These are phyloP conservation scores for Ogataea angusta DNA, from an alignment of 805 yeast species.

Conservation along the genomic window DNA sequence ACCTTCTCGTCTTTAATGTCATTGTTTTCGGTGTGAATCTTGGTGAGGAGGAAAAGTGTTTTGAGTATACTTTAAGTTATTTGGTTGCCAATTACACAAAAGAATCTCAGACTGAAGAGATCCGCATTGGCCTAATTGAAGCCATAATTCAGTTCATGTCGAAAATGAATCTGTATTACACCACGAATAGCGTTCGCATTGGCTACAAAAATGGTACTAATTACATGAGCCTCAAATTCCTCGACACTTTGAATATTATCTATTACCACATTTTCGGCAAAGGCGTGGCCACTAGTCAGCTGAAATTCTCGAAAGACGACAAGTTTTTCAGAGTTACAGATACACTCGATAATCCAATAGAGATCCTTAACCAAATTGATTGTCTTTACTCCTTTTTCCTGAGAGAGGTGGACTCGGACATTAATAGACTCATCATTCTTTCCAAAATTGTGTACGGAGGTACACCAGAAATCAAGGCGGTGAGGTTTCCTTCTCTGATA, in stretches of 20 bases:
- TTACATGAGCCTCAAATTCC: slow-evolving; percentile 30
- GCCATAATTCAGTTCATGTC: slow-evolving; percentile 30
- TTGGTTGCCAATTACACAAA: slow-evolving; percentile 23
- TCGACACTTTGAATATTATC: slow-evolving; percentile 25
- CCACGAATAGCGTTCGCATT: slow-evolving; percentile 27
- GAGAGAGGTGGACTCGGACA: slow-evolving; percentile 33
- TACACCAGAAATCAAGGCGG: slow-evolving; percentile 9
- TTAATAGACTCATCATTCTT: slow-evolving; percentile 32
- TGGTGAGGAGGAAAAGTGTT: slow-evolving; percentile 23
- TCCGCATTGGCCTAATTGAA: slow-evolving; percentile 29
- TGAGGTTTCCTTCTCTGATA: slow-evolving; percentile 22
- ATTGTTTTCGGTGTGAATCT: slow-evolving; percentile 29
- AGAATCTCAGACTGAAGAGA: slow-evolving; percentile 13
- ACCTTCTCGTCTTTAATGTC: slow-evolving; percentile 31
- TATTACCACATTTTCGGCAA: slow-evolving; percentile 25
- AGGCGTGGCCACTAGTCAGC: slow-evolving; percentile 10
- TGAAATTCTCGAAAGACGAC: slow-evolving; percentile 21
- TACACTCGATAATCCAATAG: slow-evolving; percentile 9
- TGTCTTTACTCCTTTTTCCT: slow-evolving; percentile 28
- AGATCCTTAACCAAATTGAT: slow-evolving; percentile 27
- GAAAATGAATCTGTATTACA: slow-evolving; percentile 30
- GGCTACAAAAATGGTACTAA: slow-evolving; percentile 25
- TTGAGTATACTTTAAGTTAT: slow-evolving; percentile 24
- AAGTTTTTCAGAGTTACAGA: slow-evolving; percentile 8
- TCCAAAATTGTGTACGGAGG: slow-evolving; percentile 25